Evolutionary conservation across 2,329 filamentous ascomycete genomes (phyloP), one percentile per base, ranked within the genome.

Genomic region (Alternaria sp.): DNA sequence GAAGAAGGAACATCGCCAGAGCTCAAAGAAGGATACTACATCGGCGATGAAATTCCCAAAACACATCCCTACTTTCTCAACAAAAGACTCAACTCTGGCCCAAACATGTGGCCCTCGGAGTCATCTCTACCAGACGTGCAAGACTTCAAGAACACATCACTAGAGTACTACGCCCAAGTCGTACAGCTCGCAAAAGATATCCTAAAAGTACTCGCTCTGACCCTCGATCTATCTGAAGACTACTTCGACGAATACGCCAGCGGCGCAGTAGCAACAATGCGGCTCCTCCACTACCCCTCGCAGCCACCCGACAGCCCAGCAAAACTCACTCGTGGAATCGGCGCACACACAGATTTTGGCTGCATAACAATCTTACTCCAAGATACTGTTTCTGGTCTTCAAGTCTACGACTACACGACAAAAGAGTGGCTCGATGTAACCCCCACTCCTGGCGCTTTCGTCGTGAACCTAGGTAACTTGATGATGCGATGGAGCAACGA

Each of bases 351-450:
- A 0, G 81, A 82, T 46, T 82, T 82, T 46, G 81, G 80, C 4
- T 76, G 74, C 28, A 70, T 82, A 3, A 81, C 81, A 14, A 64
- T 82, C 3, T 68, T 82, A 2, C 66, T 83, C 20, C 81, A 30
- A 30, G 28, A 30, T 11, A 30, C 28, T 11, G 28, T 30, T 30
- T 30, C 28, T 30, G 28, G 28, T 0, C 81, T 95, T 59, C 92
- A 96, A 81, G 92, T 92, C 28, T 92, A 93, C 78, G 94, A 95
- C 78, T 62, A 72, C 52, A 83, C 89, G 55, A 78, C 80, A 16
- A 91, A 92, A 18, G 79, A 86, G 60, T 96, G 92, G 92, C 89
- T 95, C 70, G 91, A 94, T 77, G 92, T 90, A 69, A 86, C 89
- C 62, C 92, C 92, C 0, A 83, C 92, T n/a, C 82, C 85, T 14